phyloP scores from a whole-genome alignment of 441 rosid species.

The Aleurites moluccanus region DNA sequence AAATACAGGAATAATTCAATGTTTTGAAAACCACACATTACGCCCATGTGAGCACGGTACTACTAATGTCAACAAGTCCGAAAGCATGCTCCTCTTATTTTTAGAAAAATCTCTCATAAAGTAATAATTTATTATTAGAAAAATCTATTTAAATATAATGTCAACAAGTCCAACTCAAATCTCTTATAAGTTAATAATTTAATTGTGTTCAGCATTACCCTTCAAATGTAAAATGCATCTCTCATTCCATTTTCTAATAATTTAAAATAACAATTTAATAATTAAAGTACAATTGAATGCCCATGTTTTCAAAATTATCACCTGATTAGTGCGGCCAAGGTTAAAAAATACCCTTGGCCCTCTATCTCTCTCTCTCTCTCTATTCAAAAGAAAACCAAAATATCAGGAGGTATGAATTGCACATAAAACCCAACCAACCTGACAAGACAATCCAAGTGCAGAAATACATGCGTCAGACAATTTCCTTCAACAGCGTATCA shows the following conservation, averaged over 20 bases:
- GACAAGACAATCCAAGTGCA: neutral
- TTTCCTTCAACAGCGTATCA: conserved; percentile 32
- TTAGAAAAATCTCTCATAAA: too few relatives aligned
- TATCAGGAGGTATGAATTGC: neutral
- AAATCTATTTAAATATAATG: too few relatives aligned
- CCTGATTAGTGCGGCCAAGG: neutral
- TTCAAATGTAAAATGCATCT: neutral
- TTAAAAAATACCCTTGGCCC: conserved; percentile 9
- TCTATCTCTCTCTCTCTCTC: conserved; percentile 4
- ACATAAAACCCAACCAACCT: neutral
- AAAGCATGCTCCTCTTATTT: too few relatives aligned
- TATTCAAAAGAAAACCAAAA: conserved; percentile 14
- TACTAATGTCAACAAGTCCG: too few relatives aligned
- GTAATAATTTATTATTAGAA: too few relatives aligned
- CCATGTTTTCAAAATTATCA: neutral
- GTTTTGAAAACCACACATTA: too few relatives aligned
- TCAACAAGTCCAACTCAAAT: too few relatives aligned
- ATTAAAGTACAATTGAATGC: neutral
- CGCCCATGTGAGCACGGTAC: too few relatives aligned
- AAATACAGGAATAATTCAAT: too few relatives aligned
- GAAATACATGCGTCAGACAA: conserved; percentile 28
- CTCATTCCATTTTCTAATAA: neutral
- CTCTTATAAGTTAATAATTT: too few relatives aligned
- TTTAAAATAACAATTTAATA: neutral
- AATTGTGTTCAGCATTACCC: too few relatives aligned